Percentiles rank a stretch among this genome's conserved stretches.
phyloP scores from a whole-genome alignment of 495 filamentous ascomycete species.

The Symbiotaphrina buchneri region DNA sequence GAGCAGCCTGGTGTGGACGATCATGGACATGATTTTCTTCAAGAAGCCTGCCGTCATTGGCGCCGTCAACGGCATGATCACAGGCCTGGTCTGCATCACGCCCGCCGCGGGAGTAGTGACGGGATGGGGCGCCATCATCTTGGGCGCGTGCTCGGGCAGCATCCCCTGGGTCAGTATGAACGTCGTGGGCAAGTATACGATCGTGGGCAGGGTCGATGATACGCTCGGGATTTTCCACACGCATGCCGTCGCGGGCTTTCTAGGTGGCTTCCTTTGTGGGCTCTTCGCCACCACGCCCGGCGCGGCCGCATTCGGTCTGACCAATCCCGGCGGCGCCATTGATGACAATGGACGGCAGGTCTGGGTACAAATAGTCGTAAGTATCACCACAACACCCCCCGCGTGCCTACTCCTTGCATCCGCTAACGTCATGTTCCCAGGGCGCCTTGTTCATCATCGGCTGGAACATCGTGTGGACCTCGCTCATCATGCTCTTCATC shows the following conservation, averaged over 20 bases:
- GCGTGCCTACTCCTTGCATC: no score
- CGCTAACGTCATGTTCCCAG: no score
- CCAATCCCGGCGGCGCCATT: slow-evolving; percentile 27
- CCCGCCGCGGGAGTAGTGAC: slow-evolving; percentile 31
- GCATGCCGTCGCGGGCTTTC: slow-evolving; percentile 24
- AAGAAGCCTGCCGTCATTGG: slow-evolving; percentile 27
- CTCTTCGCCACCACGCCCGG: slow-evolving; percentile 28
- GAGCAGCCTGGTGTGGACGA: slow-evolving; percentile 25
- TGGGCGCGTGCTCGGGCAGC: slow-evolving; percentile 23
- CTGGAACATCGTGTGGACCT: slow-evolving; percentile 30
- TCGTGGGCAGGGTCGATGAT: slow-evolving; percentile 25
- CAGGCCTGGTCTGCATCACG: slow-evolving; percentile 30
- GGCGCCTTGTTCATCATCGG: slow-evolving; percentile 32
- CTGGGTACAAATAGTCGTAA: slow-evolving; percentile 27
- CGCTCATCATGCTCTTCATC: slow-evolving; percentile 27
- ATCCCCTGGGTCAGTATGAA: slow-evolving; percentile 33
- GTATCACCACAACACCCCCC: no score
- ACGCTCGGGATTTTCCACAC: slow-evolving; percentile 29
- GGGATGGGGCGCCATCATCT: slow-evolving; percentile 29
- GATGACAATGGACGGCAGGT: slow-evolving; percentile 28
- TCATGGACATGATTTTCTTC: slow-evolving; percentile 22
- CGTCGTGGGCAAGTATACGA: slow-evolving; percentile 17
- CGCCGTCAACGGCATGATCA: slow-evolving; percentile 29
- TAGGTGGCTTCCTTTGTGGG: slow-evolving; percentile 28
- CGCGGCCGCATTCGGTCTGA: slow-evolving; percentile 22